phyloP scores from a whole-genome alignment of 805 yeast species.

The Blastobotrys parvus region DNA sequence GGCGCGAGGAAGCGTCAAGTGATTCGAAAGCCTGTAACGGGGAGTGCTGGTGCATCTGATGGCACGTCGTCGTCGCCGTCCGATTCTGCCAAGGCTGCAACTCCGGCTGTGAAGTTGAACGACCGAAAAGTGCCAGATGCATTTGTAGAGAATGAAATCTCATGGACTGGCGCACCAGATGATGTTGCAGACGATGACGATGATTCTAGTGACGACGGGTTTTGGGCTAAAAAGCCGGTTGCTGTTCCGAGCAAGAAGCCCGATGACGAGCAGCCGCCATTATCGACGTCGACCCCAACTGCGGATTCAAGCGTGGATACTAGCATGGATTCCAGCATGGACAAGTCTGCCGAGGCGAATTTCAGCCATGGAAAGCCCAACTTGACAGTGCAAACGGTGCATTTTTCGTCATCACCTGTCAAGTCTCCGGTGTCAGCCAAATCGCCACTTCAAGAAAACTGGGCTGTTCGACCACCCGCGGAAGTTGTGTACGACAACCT shows the following conservation, averaged over 20 bases:
- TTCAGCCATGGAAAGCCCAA: conserved; percentile 8
- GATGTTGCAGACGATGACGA: conserved; percentile 13
- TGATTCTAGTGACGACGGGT: neutral
- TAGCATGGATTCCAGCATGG: conserved; percentile 40
- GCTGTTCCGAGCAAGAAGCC: too few relatives aligned
- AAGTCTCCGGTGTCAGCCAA: conserved; percentile 11
- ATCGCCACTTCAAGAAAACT: conserved; percentile 18
- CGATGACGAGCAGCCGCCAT: conserved; percentile 34
- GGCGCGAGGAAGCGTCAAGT: conserved; percentile 17
- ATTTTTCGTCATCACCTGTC: conserved; percentile 1
- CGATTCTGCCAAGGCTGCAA: conserved; percentile 5
- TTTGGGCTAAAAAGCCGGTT: too few relatives aligned
- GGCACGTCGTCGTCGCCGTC: conserved; percentile 1
- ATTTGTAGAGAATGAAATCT: neutral
- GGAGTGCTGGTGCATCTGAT: neutral
- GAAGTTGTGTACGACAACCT: conserved; percentile 88
- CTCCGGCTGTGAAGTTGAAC: neutral
- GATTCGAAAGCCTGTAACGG: conserved; percentile 18
- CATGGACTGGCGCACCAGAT: too few relatives aligned
- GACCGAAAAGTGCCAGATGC: neutral
- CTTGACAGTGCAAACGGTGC: conserved; percentile 7
- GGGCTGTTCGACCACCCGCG: conserved; percentile 89
- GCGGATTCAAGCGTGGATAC: conserved; percentile 30
- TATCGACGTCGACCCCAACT: conserved; percentile 73
- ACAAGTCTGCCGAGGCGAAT: conserved; percentile 25